Evolutionary conservation across 164 flowering plant species (phyloP).

Genomic region (Aristolochia californica): DNA sequence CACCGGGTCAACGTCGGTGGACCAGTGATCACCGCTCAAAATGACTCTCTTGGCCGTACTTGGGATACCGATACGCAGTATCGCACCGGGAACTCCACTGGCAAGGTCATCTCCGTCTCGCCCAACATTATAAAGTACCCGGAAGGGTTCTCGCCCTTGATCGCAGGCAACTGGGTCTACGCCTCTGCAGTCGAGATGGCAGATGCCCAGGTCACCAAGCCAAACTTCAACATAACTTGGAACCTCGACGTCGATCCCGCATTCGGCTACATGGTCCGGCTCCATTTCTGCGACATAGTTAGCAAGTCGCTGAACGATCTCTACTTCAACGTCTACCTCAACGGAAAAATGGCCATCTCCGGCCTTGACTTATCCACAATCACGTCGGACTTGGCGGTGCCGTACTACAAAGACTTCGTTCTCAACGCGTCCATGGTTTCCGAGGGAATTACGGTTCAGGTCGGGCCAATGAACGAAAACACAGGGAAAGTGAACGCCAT

Average conservation of each 20-base stretch:
- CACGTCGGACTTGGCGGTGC: slow-evolving; percentile 28
- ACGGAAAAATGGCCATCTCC: slow-evolving; percentile 43
- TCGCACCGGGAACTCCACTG: slow-evolving; percentile 21
- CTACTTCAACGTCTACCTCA: slow-evolving; percentile 70
- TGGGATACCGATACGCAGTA: slow-evolving; percentile 41
- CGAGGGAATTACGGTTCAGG: slow-evolving; percentile 32
- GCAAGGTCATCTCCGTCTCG: slow-evolving; percentile 22
- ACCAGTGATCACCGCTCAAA: slow-evolving; percentile 29
- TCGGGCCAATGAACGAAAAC: slow-evolving; percentile 40
- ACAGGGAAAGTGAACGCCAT: slow-evolving; percentile 42
- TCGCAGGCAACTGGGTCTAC: slow-evolving; percentile 56
- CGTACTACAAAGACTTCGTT: slow-evolving; percentile 58
- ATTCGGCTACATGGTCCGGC: slow-evolving; percentile 37
- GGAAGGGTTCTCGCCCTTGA: slow-evolving; percentile 27
- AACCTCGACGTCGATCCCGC: slow-evolving; percentile 24
- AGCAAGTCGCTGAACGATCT: slow-evolving; percentile 58
- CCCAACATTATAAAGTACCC: slow-evolving; percentile 33
- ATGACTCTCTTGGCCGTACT: slow-evolving; percentile 56
- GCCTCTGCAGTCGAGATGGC: slow-evolving; percentile 53
- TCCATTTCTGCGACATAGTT: slow-evolving; percentile 77
- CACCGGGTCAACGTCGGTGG: slow-evolving; percentile 65
- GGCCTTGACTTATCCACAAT: slow-evolving; percentile 49
- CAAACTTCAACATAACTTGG: slow-evolving; percentile 72
- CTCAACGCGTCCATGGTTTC: slow-evolving; percentile 34
- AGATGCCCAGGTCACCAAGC: slow-evolving; percentile 22